phyloP scores from a whole-genome alignment of 2,329 filamentous ascomycete genomes.

The Penicillium sp. region DNA sequence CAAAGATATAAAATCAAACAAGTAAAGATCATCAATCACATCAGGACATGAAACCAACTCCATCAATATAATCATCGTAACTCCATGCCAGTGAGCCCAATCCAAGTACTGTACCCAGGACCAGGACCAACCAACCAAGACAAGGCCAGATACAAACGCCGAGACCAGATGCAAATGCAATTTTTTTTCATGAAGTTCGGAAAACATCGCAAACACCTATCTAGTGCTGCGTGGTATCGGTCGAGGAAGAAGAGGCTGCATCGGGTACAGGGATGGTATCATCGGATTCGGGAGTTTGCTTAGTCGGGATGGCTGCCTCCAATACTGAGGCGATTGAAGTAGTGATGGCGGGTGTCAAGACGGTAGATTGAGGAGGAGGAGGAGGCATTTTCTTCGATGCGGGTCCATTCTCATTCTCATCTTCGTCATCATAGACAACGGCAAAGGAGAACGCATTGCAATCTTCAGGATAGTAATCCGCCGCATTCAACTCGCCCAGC shows the following conservation, averaged over 20 bases:
- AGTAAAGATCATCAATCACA: not conserved
- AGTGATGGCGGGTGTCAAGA: constrained; percentile 27
- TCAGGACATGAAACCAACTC: constrained; percentile 14
- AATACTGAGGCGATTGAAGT: constrained; percentile 37
- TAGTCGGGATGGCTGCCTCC: constrained; percentile 28
- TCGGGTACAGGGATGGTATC: constrained; percentile 63
- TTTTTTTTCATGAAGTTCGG: not conserved
- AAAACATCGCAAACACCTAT: not conserved
- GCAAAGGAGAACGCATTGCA: constrained; percentile 68
- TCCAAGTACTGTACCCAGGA: not conserved
- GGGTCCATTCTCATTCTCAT: constrained; percentile 46
- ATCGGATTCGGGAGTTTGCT: constrained; percentile 52
- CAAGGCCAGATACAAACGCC: constrained; percentile 20
- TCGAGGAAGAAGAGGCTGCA: constrained; percentile 40
- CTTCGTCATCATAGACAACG: constrained; percentile 67
- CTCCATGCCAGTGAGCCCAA: not conserved
- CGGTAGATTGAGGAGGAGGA: constrained; percentile 27
- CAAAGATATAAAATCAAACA: not conserved
- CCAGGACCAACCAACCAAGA: not conserved
- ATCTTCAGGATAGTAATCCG: constrained; percentile 71
- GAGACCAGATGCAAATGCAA: constrained; percentile 29
- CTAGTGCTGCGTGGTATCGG: constrained; percentile 9
- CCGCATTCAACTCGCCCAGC: constrained; percentile 69
- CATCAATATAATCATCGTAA: constrained; percentile 15
- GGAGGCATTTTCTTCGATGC: constrained; percentile 27